Base-by-base conservation (phyloP, 1,139 yeast species). In the Geotrichum fermentans region DNA sequence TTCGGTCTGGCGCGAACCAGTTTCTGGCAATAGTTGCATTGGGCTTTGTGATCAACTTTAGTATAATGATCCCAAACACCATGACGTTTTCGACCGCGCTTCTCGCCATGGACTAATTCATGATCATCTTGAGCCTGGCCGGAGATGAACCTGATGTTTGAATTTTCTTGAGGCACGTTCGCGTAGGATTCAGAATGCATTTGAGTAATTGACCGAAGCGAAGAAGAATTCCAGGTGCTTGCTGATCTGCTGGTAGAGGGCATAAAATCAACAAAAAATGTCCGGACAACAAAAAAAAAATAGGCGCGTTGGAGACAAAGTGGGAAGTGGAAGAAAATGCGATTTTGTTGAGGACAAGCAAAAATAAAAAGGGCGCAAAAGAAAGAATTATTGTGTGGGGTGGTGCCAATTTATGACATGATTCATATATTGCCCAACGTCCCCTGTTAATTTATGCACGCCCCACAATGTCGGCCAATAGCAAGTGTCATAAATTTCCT, bases 41-140 rank as follows among this genome's bases (percentile, higher is more conserved):
- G 47, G 10, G 47, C 47, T 14, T 43, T 43, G 29, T 36, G 42
- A 18, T 43, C 47, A 7, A 43, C 30, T 30, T 40, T 40, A 22
- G 24, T 21, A 28, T 17, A 43, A 18, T 43, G 47, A 11, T 36
- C 40, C 47, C 47, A 43, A 7, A 43, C 42, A n/a, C 39, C 36
- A 30, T 43, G 39, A 13, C 40, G 39, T 16, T 43, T 43, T 28
- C 47, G 33, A 8, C 47, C 47, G 16, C 47, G 36, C 14, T 37
- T 43, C 21, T 36, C 39, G 14, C 17, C 16, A 16, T 26, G 26
- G 8, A 34, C n/a, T n/a, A 36, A 3, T n/a, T 36, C 39, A n/a
- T 20, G 13, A 16, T 36, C 39, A n/a, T 36, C 39, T 8, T 18
- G 5, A 4, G 17, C 10, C 10, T 16, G 16, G 36, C 20, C 36